Evolutionary conservation across 2,329 filamentous ascomycete species (phyloP), one percentile per base, ranked within the genome.

Genomic region (Elsinoe arachidis): DNA sequence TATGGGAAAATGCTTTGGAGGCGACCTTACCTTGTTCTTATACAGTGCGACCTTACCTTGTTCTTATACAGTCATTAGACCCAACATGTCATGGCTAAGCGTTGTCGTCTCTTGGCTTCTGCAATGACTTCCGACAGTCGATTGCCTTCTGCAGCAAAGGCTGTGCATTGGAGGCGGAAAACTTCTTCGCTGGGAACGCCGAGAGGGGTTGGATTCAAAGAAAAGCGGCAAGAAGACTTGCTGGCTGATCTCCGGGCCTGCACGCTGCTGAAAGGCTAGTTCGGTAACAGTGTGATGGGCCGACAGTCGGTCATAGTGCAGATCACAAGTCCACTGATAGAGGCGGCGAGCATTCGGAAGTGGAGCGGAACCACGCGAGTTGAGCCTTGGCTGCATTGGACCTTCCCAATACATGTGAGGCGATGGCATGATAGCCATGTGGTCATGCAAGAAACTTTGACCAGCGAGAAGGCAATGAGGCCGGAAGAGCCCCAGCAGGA

Each of bases 321-420:
- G 39, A 43, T 43, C 39, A 17, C 5, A 14, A 26, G 26, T 19
- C 26, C 12, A 14, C 17, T 17, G 19, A 23, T 23, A 23, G 41
- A 15, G 11, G 41, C 21, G 41, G 7, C n/a, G n/a, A 12, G 11
- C 26, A 21, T 26, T 21, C 9, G 23, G 33, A 4, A 17, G 49
- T 39, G 34, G 49, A 53, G 33, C 33, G 9, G 34, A 12, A 12
- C 15, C 15, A 39, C 33, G 49, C 34, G 49, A 34, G 49, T 7
- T 15, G 21, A n/a, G 34, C 21, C 49, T 53, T 53, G 49, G 49
- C 49, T 14, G 34, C 49, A 39, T 21, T 19, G n/a, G 49, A 51
- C 46, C 46, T 51, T 51, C 46, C 46, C 30, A 26, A 49, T 34
- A 30, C 9, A 49, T 12, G 19, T 23, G 26, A 17, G 44, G 44